Percentiles rank a stretch among this genome's conserved stretches.
Conservation (phyloP, 805 yeast genomes). For the Saccharomycopsis schoenii region DNA sequence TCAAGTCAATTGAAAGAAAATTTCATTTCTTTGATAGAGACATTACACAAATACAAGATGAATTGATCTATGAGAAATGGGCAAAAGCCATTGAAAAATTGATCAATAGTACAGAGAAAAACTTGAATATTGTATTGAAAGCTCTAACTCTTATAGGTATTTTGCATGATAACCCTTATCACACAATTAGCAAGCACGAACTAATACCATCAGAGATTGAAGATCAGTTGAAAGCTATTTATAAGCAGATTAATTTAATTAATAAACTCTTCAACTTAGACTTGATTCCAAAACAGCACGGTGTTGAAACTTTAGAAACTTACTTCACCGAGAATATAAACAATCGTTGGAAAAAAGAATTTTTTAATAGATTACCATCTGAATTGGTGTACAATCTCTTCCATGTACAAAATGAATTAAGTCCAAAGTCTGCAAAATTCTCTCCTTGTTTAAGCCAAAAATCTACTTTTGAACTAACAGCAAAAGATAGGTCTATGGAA, state of each 20-base stretch:
- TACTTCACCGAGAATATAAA: not conserved
- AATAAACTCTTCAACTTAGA: slow-evolving; percentile 4
- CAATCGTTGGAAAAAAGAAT: not conserved
- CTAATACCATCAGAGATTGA: slow-evolving; percentile 14
- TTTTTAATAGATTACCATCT: slow-evolving; percentile 4
- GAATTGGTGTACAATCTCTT: not conserved
- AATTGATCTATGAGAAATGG: slow-evolving; percentile 48
- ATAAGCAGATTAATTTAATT: slow-evolving; percentile 1
- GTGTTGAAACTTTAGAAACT: not conserved
- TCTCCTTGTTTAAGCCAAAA: not conserved
- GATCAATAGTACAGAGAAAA: slow-evolving; percentile 20
- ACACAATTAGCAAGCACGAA: slow-evolving; percentile 4
- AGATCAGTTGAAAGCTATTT: slow-evolving; percentile 2
- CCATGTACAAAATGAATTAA: not conserved
- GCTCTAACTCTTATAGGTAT: slow-evolving; percentile 3
- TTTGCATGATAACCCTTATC: not conserved
- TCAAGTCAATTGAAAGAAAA: slow-evolving; percentile 30
- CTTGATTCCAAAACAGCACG: not conserved
- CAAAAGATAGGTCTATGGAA: not conserved
- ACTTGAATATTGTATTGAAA: not conserved
- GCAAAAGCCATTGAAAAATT: slow-evolving; percentile 39
- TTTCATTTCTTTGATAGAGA: slow-evolving; percentile 34
- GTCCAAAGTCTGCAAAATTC: not conserved
- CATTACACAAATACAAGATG: slow-evolving; percentile 32
- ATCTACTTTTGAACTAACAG: not conserved